Conservation (phyloP, 768 basidiomycete species). For the Tylopilus subfusipes region DNA sequence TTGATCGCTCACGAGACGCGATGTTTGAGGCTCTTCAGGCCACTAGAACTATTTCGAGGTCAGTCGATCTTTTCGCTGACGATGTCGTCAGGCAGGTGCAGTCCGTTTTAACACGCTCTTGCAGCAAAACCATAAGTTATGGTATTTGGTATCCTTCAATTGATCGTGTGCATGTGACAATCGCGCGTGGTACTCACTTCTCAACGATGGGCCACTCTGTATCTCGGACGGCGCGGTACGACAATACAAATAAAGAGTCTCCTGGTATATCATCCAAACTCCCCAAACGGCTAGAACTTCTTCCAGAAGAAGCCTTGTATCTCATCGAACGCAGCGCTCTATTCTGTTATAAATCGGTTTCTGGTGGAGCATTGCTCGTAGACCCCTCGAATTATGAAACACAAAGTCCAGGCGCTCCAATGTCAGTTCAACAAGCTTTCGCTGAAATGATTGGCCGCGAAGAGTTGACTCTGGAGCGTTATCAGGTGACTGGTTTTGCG, state of each 20-base stretch:
- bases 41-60: conserved; percentile 76
- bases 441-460: conserved; percentile 79
- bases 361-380: conserved; percentile 21
- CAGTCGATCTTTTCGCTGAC: conserved; percentile 15
- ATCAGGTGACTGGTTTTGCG: conserved; percentile 58
- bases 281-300: conserved; percentile 71
- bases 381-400: conserved; percentile 27
- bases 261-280: conserved; percentile 32
- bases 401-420: conserved; percentile 60
- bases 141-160: conserved; percentile 74
- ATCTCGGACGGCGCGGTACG: conserved; percentile 40
- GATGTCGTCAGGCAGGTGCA: background rate
- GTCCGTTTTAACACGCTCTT: background rate
- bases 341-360: conserved; percentile 70
- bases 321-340: conserved; percentile 86
- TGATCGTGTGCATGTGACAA: conserved; percentile 60
- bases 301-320: conserved; percentile 95
- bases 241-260: conserved; percentile 24
- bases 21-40: conserved; percentile 82
- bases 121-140: conserved; percentile 75
- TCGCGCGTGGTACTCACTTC: conserved; percentile 83
- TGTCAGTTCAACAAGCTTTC: conserved; percentile 91
- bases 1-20: conserved; percentile 76
- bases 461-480: conserved; percentile 76
- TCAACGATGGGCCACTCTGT: conserved; percentile 77